Base-by-base conservation (phyloP, 2,329 filamentous ascomycete genomes). In the Xylaria sp. region DNA sequence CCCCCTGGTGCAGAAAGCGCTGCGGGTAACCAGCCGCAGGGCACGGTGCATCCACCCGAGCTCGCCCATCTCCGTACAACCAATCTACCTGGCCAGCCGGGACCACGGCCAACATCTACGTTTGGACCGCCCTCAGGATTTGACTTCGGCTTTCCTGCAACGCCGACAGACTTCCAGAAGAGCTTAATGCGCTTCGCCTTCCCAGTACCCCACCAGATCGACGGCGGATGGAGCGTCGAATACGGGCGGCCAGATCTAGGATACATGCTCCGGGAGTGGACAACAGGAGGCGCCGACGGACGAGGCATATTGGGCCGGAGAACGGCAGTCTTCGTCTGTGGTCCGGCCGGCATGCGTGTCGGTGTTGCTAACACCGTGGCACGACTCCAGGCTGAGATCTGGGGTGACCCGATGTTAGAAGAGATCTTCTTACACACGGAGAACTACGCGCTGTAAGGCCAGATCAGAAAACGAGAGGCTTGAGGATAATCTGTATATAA, bases 381-480 rank as follows among this genome's bases (percentile, higher is more conserved):
- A 2, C 84, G 87, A 66, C 82, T 98, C 75, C 95, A 98, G 84
- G 88, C 88, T 29, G 89, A 91, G 79, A 94, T 98, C 59, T 94
- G 93, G 91, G 90, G 87, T 5, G 91, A 93, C 74, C 88, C 90
- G 40, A 86, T 87, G 74, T 87, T 92, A 55, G 94, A 98, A 78
- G 95, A 98, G 86, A 92, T 98, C 63, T 98, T 94, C 79, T 81
- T 98, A 79, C 95, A 98, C 83, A 93, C 94, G 3, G 95, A 98
- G 84, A 98, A 98, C 79, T 98, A 97, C 82, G 93, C 94, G 60
- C 84, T 97, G 70, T 97, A 80, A 65, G 25, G 29, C 37, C 5
- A 25, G 25, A 40, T 5, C 6, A 23, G 2, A 63, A 29, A 32
- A 37, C 23, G 32, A 13, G 29, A 29, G 23, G 9, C 25, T 13